Base-by-base conservation (phyloP, 768 basidiomycete species). In the Pleurotus citrinopileatus region DNA sequence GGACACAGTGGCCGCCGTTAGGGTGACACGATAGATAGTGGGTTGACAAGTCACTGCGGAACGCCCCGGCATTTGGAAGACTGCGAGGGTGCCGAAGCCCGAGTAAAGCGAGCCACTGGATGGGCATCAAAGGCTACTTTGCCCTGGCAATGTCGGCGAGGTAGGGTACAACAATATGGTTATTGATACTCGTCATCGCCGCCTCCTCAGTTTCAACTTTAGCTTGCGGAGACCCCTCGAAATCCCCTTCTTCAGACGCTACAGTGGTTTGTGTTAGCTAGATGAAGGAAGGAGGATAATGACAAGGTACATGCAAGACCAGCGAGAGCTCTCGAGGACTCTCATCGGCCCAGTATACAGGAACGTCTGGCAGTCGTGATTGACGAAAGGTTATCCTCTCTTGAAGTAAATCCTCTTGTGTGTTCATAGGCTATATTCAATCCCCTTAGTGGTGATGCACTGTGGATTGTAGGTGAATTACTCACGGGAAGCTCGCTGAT, bases 401-500 rank as follows among this genome's bases (percentile, higher is more conserved):
- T 37, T 51, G 48, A 12, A 51, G 48, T n/a, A 51, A 23, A 20
- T 51, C 48, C 22, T 51, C 48, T 51, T 34, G 29, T 2, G 48
- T 51, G 22, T 51, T 51, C 48, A 51, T 51, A 7, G 48, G 48
- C 48, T 51, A 37, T 34, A 23, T 13, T 9, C 19, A 20, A 36
- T 12, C 12, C 8, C 4, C 3, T 17, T 19, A 51, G 15, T 37
- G 12, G 17, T 12, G 17, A 20, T 34, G 10, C 48, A 37, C 17
- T 2, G 43, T 26, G 25, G 25, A 42, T 12, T 17, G 22, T n/a
- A 22, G 15, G 10, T 2, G 34, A 34, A 6, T 34, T 10, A 25
- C 48, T 51, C 9, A 51, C 48, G 15, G 48, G 48, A 20, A 51
- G 48, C 34, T 51, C 48, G 34, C 48, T 51, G 29, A 51, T 51